A percentile compares a stretch with the other conserved stretches of the same genome.
These are phyloP conservation scores for Pseudofabraea citricarpa DNA, from an alignment of 2,329 filamentous ascomycete species.

Conservation along the genomic window DNA sequence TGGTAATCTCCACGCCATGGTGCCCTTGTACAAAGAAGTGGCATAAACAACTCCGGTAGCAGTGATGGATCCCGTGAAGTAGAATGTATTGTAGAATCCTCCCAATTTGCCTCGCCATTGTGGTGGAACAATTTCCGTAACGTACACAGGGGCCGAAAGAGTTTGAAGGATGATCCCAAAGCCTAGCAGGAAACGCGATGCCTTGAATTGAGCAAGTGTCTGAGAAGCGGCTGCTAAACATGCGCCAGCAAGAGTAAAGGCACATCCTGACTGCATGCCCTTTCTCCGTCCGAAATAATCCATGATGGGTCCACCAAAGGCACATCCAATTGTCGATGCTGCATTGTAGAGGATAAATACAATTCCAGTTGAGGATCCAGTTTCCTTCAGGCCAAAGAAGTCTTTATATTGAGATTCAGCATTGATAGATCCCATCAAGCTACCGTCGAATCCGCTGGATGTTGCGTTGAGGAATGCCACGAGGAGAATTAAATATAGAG, in stretches of 20 bases:
- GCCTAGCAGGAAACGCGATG: slow-evolving; percentile 52
- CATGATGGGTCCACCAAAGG: slow-evolving; percentile 12
- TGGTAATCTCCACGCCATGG: slow-evolving; percentile 40
- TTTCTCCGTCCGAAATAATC: slow-evolving; percentile 13
- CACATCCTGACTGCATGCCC: slow-evolving; percentile 15
- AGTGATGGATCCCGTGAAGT: slow-evolving; percentile 17
- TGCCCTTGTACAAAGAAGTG: slow-evolving; percentile 20
- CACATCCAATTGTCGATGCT: slow-evolving; percentile 9
- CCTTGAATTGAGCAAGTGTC: slow-evolving; percentile 35
- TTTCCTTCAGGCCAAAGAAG: slow-evolving; percentile 12
- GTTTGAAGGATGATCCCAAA: slow-evolving; percentile 42
- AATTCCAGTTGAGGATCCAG: slow-evolving; percentile 14
- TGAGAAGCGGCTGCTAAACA: slow-evolving; percentile 19
- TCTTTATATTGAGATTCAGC: slow-evolving; percentile 35
- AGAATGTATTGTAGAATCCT: slow-evolving; percentile 21
- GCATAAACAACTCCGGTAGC: slow-evolving; percentile 15
- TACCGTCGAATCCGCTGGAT: slow-evolving; percentile 42
- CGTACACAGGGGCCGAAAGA: slow-evolving; percentile 36
- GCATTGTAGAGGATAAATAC: slow-evolving; percentile 17
- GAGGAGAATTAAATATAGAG: slow-evolving; percentile 11
- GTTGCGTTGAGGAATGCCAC: slow-evolving; percentile 15
- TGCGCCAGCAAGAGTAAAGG: slow-evolving; percentile 11
- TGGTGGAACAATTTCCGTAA: slow-evolving; percentile 38
- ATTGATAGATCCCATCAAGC: slow-evolving; percentile 44
- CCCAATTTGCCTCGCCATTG: slow-evolving; percentile 36